phyloP scores from a whole-genome alignment of 805 yeast species.

The Candida nonsorbophila region DNA sequence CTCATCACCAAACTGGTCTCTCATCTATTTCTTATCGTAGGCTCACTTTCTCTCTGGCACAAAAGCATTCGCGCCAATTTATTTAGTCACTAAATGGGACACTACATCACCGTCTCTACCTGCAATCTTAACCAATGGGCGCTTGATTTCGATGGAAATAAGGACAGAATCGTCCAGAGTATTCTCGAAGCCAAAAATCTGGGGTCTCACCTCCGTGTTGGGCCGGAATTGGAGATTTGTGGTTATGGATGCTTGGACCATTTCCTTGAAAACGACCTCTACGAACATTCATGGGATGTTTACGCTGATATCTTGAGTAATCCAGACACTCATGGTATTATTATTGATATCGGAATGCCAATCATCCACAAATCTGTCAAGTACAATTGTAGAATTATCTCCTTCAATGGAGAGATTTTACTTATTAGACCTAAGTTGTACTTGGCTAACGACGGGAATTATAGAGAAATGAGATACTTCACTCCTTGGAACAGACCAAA shows the following conservation, averaged over 20 bases:
- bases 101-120: slow-evolving; percentile 82
- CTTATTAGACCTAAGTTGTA: slow-evolving; percentile 89
- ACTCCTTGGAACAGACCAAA: slow-evolving; percentile 89
- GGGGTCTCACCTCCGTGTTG: slow-evolving; percentile 84
- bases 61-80: background rate
- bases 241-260: slow-evolving; percentile 96
- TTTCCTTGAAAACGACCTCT: slow-evolving; percentile 84
- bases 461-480: slow-evolving; percentile 95
- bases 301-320: slow-evolving; percentile 68
- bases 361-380: slow-evolving; percentile 79
- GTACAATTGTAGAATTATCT: slow-evolving; percentile 85
- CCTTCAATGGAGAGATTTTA: slow-evolving; percentile 72
- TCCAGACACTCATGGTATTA: slow-evolving; percentile 65
- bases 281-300: slow-evolving; percentile 92
- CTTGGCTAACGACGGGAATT: slow-evolving; percentile 96
- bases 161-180: slow-evolving; percentile 83
- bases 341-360: slow-evolving; percentile 95
- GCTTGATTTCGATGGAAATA: slow-evolving; percentile 92
- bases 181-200: slow-evolving; percentile 68
- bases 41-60: no score
- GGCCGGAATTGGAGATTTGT: slow-evolving; percentile 92
- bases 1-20: no score
- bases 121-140: slow-evolving; percentile 99
- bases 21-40: no score
- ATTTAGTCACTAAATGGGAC: slow-evolving; percentile 54